Percentiles rank a stretch among this genome's conserved stretches.
These are phyloP conservation scores for Selaginella tamariscina DNA, from an alignment of 75 land plant species.

Conservation along the genomic window DNA sequence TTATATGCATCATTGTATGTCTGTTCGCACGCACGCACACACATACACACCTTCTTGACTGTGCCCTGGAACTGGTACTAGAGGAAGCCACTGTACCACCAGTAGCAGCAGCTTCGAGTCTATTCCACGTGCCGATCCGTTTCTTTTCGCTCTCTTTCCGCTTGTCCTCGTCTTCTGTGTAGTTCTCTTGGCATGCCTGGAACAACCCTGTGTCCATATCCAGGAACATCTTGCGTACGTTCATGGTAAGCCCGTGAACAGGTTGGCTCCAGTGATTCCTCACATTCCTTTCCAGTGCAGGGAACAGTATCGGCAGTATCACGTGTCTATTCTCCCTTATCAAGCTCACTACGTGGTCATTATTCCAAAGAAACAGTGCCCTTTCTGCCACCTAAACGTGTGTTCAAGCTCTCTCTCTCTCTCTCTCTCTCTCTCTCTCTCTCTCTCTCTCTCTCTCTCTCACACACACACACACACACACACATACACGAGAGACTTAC, in stretches of 20 bases:
- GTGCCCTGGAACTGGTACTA: too few relatives aligned
- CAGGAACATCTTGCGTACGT: not conserved
- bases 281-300: not conserved
- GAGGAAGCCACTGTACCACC: not conserved
- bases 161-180: not conserved
- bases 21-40: too few relatives aligned
- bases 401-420: not conserved
- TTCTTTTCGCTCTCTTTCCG: not conserved
- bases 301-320: not conserved
- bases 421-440: too few relatives aligned
- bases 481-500: constrained; percentile 16
- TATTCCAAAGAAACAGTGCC: not conserved
- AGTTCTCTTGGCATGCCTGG: not conserved
- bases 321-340: not conserved
- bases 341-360: not conserved
- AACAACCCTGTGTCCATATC: not conserved
- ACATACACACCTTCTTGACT: too few relatives aligned
- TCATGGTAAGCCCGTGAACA: not conserved
- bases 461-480: not conserved
- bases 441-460: too few relatives aligned
- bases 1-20: too few relatives aligned
- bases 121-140: not conserved
- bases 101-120: not conserved
- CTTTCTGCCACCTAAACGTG: not conserved
- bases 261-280: not conserved